phyloP scores from a whole-genome alignment of 1,284 basidiomycete genomes.

The Heliocybe sulcata region DNA sequence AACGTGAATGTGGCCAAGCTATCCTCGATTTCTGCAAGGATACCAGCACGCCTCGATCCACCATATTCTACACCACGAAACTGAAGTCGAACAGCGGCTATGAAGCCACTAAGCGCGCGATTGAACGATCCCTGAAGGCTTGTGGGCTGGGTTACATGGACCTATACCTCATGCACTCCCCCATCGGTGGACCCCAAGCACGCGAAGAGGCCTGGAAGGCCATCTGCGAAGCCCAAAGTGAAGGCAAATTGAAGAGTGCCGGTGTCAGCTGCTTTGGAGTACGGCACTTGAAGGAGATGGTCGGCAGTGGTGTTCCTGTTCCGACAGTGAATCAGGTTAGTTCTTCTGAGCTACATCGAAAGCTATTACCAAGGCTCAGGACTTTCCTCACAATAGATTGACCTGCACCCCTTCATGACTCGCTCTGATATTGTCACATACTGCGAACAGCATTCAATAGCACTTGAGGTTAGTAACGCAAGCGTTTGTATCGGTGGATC shows the following conservation, averaged over 20 bases:
- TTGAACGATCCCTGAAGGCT: constrained; percentile 44
- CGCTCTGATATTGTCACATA: constrained; percentile 56
- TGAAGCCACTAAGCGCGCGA: constrained; percentile 37
- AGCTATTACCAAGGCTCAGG: not conserved
- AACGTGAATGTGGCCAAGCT: constrained; percentile 52
- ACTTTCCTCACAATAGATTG: constrained; percentile 28
- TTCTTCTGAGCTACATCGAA: not conserved
- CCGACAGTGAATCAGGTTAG: constrained; percentile 65
- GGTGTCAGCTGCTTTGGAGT: constrained; percentile 71
- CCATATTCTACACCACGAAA: constrained; percentile 67
- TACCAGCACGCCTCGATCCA: constrained; percentile 38
- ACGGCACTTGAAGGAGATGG: constrained; percentile 56
- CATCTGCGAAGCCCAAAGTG: constrained; percentile 48
- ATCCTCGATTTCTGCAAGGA: constrained; percentile 48
- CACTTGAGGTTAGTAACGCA: constrained; percentile 46
- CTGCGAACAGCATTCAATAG: constrained; percentile 51
- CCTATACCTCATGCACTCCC: constrained; percentile 66
- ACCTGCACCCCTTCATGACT: constrained; percentile 73
- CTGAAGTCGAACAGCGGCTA: constrained; percentile 54
- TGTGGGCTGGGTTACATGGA: constrained; percentile 57
- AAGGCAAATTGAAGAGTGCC: constrained; percentile 54
- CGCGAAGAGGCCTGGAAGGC: constrained; percentile 52
- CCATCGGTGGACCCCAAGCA: constrained; percentile 41
- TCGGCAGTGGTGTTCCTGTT: constrained; percentile 38
- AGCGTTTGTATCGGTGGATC: not conserved